Evolutionary conservation across 148 eudicot genomes (phyloP).

Genomic region (Silene conica): DNA sequence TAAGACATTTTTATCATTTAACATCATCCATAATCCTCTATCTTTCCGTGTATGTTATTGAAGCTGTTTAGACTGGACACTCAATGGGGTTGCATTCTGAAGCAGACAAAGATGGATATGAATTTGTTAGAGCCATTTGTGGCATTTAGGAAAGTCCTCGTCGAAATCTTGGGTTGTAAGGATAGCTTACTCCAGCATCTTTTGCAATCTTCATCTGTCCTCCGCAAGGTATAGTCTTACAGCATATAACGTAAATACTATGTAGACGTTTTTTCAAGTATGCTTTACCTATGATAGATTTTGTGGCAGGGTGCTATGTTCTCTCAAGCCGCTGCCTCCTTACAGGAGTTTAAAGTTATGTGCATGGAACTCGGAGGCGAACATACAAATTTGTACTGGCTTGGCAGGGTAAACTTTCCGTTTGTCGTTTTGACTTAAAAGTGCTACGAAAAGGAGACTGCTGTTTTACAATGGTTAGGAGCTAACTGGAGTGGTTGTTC

Average conservation of each 20-base stretch:
- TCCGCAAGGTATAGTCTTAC: slow-evolving; percentile 67
- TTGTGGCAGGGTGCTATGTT: slow-evolving; percentile 67
- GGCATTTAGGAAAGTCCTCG: slow-evolving; percentile 82
- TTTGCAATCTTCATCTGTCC: slow-evolving; percentile 71
- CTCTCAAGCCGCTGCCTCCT: slow-evolving; percentile 90
- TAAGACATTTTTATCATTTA: too few relatives aligned
- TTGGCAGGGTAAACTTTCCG: slow-evolving; percentile 64
- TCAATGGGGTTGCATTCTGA: slow-evolving; percentile 62
- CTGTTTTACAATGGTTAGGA: not conserved
- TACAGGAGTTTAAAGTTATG: slow-evolving; percentile 73
- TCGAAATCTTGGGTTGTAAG: slow-evolving; percentile 62
- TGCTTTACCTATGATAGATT: not conserved
- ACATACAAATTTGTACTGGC: slow-evolving; percentile 63
- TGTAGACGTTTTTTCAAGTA: slow-evolving; percentile 3
- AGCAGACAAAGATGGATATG: slow-evolving; percentile 76
- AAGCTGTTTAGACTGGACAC: slow-evolving; percentile 63
- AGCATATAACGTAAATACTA: not conserved
- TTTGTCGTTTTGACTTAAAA: not conserved
- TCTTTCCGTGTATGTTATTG: slow-evolving; percentile 10
- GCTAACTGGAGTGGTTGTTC: slow-evolving; percentile 4
- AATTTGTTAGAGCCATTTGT: slow-evolving; percentile 87
- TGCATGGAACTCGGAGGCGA: slow-evolving; percentile 48
- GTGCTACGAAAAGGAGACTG: not conserved
- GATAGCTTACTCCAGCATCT: slow-evolving; percentile 71
- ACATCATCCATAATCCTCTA: not conserved